Base-by-base conservation (phyloP, 441 rosid species). In the Daphne laureola region DNA sequence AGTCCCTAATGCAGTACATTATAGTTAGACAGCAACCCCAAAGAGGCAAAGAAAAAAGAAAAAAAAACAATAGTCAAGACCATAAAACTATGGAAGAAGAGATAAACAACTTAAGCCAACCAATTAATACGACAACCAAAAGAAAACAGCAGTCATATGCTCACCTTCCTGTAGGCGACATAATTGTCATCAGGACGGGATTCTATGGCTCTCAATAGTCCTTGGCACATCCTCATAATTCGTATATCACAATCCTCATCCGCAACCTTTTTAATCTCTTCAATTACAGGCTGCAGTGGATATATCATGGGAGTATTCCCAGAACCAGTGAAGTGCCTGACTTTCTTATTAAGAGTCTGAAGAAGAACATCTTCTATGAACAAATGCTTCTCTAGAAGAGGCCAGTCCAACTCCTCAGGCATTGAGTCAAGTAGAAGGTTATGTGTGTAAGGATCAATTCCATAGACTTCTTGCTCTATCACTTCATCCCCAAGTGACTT, bases 391-490 rank as follows among this genome's bases (percentile, higher is more conserved):
- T 90, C 96, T 60, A 38, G 61, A 53, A 84, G 67, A 67, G 89
- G 42, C 97, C 96, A 88, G 55, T 78, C 92, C 76, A 78, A 70
- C 67, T 88, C 98, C 62, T 80, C 85, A 5, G 99, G 97, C 97
- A 94, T 90, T 55, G 99, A 94, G 72, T 94, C 99, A 63, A 94
- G 96, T 65, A 94, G 72, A 27, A 94, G 98, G 74, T 94, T 94
- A 59, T 94, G 96, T 17, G 98, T 88, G 69, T 82, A 91, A 17
- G 99, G 99, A 79, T 94, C 99, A 63, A 94, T 86, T 65, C 99
- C 99, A 79, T 94, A 94, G 50, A 94, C 99, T 77, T 94, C 99
- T 70, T 94, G 99, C 66, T 94, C 99, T 57, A 94, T 49, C 67
- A 94, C 99, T 74, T 90, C 90, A 62, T 77, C 72, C 46, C 98